Conservation (phyloP, 257 asterid genomes). For the Lantana camara region DNA sequence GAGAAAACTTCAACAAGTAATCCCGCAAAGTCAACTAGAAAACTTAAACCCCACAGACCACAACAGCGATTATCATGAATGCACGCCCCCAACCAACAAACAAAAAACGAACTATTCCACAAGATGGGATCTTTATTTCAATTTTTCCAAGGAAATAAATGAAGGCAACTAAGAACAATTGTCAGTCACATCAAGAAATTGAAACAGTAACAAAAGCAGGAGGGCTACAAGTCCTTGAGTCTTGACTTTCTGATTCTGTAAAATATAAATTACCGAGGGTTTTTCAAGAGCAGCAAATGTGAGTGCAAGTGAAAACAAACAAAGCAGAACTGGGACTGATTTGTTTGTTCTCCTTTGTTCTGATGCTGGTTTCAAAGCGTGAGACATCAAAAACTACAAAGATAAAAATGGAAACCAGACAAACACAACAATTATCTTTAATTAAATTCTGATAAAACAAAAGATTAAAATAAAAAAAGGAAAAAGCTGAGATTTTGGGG, state of each 20-base stretch:
- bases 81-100: constrained; percentile 31
- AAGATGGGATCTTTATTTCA: constrained; percentile 2
- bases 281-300: constrained; percentile 23
- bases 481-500: constrained; percentile 33
- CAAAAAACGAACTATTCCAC: constrained; percentile 9
- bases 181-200: constrained; percentile 28
- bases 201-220: constrained; percentile 12
- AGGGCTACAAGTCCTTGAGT: constrained; percentile 2
- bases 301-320: constrained; percentile 28
- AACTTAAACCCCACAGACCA: constrained; percentile 31
- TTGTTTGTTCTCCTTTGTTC: constrained; percentile 25
- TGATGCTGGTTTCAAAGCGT: constrained; percentile 15
- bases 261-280: constrained; percentile 14
- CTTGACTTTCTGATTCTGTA: constrained; percentile 8
- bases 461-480: too few species aligned
- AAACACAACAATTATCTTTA: neutral
- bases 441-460: neutral
- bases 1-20: constrained; percentile 2
- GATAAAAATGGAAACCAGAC: neutral
- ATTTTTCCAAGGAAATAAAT: constrained; percentile 21
- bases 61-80: constrained; percentile 33
- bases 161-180: constrained; percentile 15
- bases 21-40: constrained; percentile 31
- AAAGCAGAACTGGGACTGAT: constrained; percentile 25
- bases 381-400: neutral